These are phyloP conservation scores for Aspergillus puulaauensis DNA, from an alignment of 2,329 filamentous ascomycete genomes.

Conservation along the genomic window DNA sequence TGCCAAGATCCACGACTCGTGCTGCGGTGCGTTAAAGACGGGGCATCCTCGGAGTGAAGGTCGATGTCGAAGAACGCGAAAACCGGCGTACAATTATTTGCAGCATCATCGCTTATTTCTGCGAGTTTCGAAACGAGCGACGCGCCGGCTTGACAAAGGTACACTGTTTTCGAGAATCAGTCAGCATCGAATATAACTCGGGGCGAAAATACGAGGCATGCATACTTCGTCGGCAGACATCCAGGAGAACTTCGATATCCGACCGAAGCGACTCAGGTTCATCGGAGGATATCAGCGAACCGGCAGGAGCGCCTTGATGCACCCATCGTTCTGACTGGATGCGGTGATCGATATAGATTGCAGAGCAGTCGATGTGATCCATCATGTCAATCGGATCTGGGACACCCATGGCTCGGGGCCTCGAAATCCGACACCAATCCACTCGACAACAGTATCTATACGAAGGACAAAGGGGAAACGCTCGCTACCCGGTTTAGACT, in stretches of 20 bases:
- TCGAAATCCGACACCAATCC: slow-evolving; percentile 13
- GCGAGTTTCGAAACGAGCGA: slow-evolving; percentile 54
- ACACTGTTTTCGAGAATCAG: slow-evolving; percentile 40
- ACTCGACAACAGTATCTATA: slow-evolving; percentile 9
- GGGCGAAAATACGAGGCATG: slow-evolving; percentile 25
- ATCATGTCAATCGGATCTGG: slow-evolving; percentile 29
- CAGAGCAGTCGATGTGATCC: slow-evolving; percentile 44
- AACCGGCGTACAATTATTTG: slow-evolving; percentile 51
- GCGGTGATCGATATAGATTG: slow-evolving; percentile 48
- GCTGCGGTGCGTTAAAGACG: slow-evolving; percentile 30
- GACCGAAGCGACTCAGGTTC: slow-evolving; percentile 46
- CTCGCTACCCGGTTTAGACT: slow-evolving; percentile 17
- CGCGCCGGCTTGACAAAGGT: slow-evolving; percentile 53
- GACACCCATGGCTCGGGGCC: slow-evolving; percentile 18
- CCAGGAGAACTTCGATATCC: slow-evolving; percentile 52
- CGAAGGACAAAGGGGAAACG: slow-evolving; percentile 6
- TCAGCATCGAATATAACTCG: neutral
- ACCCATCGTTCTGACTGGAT: slow-evolving; percentile 47
- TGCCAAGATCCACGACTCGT: slow-evolving; percentile 30
- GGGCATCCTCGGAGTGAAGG: slow-evolving; percentile 38
- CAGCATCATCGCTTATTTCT: slow-evolving; percentile 49
- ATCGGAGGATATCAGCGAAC: slow-evolving; percentile 32
- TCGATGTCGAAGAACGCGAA: slow-evolving; percentile 57
- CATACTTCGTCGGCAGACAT: slow-evolving; percentile 55
- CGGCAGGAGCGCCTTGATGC: slow-evolving; percentile 30